A percentile compares a stretch with the other conserved stretches of the same genome.
Evolutionary conservation across 1,284 basidiomycete species (phyloP).

Genomic region (Microbotryum scabiosae): DNA sequence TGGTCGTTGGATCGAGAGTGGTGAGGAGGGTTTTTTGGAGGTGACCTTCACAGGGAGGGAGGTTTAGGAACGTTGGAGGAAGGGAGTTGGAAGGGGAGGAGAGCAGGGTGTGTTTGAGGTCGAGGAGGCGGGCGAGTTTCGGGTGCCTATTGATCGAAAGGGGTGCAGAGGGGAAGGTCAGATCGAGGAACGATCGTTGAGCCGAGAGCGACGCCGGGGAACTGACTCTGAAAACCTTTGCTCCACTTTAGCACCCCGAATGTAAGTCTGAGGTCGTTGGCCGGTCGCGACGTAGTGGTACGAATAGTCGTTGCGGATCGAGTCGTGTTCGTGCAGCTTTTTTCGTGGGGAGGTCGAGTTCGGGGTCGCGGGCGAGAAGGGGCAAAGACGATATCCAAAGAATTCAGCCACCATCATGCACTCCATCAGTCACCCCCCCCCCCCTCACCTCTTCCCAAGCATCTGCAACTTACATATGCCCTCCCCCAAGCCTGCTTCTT

Average conservation of each 20-base stretch:
- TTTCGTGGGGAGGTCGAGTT: background rate
- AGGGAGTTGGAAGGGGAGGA: slow-evolving; percentile 40
- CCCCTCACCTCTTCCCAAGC: too few relatives aligned
- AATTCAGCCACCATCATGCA: too few relatives aligned
- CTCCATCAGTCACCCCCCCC: too few relatives aligned
- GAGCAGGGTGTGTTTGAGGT: slow-evolving; percentile 27
- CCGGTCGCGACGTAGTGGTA: slow-evolving; percentile 81
- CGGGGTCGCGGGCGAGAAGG: too few relatives aligned
- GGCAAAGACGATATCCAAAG: too few relatives aligned
- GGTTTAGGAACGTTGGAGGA: slow-evolving; percentile 57
- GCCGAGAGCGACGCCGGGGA: too few relatives aligned
- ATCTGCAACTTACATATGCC: slow-evolving; percentile 22
- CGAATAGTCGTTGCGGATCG: slow-evolving; percentile 88
- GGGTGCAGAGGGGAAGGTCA: too few relatives aligned
- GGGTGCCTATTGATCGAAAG: slow-evolving; percentile 62
- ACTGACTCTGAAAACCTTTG: slow-evolving; percentile 86
- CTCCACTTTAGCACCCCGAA: slow-evolving; percentile 73
- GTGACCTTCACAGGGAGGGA: background rate
- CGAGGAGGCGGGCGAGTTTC: slow-evolving; percentile 56
- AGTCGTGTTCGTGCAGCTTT: slow-evolving; percentile 62
- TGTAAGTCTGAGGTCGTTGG: slow-evolving; percentile 83
- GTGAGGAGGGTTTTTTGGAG: slow-evolving; percentile 34
- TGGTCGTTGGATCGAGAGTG: slow-evolving; percentile 34
- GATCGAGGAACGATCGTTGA: too few relatives aligned
- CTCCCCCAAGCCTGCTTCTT: slow-evolving; percentile 15